Evolutionary conservation across 129 eudicot genomes (phyloP), one percentile per base, ranked within the genome.

Genomic region (Lonicera japonica): DNA sequence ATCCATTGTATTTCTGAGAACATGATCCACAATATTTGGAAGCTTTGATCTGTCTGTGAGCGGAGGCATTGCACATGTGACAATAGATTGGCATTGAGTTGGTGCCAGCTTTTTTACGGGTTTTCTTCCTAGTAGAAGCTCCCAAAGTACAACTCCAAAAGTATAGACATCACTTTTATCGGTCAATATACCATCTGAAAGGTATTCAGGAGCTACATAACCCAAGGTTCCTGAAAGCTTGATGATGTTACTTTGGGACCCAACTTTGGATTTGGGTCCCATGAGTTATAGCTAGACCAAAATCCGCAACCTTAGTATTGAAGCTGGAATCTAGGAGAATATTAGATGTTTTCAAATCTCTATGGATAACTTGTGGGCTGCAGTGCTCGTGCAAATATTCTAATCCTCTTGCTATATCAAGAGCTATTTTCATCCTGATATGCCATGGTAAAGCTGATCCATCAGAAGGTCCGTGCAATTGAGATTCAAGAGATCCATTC

Each of bases 31-130:
- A 25, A 87, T 86, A 38, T 25, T 72, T 34, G 92, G 87, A 65
- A 84, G 81, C 76, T 84, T 84, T 45, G 87, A 23, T 75, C 92
- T 77, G 80, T 84, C 92, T 46, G 87, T 84, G 58, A 84, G 69
- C 67, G 71, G 92, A 54, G 92, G 96, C 86, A 80, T 81, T n/a
- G 96, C 98, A 86, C 95, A 86, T 86, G n/a, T n/a, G n/a, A n/a
- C n/a, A n/a, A n/a, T n/a, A n/a, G n/a, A n/a, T n/a, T 86, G 40
- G 86, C 88, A 62, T 82, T 82, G 82, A 67, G 79, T n/a, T n/a
- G n/a, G n/a, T n/a, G n/a, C n/a, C n/a, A n/a, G n/a, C n/a, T n/a
- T n/a, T n/a, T n/a, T n/a, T n/a, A n/a, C n/a, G n/a, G n/a, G n/a
- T n/a, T n/a, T n/a, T n/a, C n/a, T n/a, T n/a, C n/a, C n/a, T n/a